Evolutionary conservation across 148 eudicot genomes (phyloP).

Genomic region (Arctostaphylos glauca): DNA sequence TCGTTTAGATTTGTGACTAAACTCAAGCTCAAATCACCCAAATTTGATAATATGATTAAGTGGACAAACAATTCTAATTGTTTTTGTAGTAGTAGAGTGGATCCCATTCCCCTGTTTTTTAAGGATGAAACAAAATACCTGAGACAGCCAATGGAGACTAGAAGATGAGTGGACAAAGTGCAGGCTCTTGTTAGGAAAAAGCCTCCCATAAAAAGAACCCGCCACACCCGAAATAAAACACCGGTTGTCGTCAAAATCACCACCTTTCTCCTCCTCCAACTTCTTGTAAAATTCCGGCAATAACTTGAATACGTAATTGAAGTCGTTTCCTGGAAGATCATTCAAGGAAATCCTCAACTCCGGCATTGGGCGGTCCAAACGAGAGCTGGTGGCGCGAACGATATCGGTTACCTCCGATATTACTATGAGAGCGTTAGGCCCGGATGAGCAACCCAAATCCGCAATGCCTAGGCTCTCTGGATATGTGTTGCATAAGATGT

Average conservation of each 20-base stretch:
- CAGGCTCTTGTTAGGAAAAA: too few relatives aligned
- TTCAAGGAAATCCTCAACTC: constrained; percentile 52
- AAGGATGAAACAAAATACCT: constrained; percentile 32
- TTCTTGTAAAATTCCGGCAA: neutral
- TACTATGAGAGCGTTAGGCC: constrained; percentile 45
- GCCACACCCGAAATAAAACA: constrained; percentile 40
- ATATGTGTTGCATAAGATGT: constrained; percentile 17
- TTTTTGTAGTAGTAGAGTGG: too few relatives aligned
- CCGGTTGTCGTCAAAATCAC: constrained; percentile 1
- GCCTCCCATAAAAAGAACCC: too few relatives aligned
- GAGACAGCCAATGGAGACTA: constrained; percentile 81
- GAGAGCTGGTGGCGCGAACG: constrained; percentile 7
- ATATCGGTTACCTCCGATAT: constrained; percentile 30
- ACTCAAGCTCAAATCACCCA: too few relatives aligned
- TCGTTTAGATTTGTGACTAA: too few relatives aligned
- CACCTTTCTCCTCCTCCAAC: constrained; percentile 27
- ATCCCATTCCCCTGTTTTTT: too few relatives aligned
- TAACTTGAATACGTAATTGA: too few relatives aligned
- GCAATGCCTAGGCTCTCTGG: constrained; percentile 9
- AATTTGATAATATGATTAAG: too few relatives aligned
- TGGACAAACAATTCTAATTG: too few relatives aligned
- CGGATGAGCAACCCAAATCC: constrained; percentile 29
- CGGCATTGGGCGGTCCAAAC: constrained; percentile 19
- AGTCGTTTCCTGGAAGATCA: constrained; percentile 21
- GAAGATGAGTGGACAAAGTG: too few relatives aligned